Percentiles rank a stretch among this genome's conserved stretches.
Conservation (phyloP, 2,329 filamentous ascomycete species). For the Epichloe baconii region DNA sequence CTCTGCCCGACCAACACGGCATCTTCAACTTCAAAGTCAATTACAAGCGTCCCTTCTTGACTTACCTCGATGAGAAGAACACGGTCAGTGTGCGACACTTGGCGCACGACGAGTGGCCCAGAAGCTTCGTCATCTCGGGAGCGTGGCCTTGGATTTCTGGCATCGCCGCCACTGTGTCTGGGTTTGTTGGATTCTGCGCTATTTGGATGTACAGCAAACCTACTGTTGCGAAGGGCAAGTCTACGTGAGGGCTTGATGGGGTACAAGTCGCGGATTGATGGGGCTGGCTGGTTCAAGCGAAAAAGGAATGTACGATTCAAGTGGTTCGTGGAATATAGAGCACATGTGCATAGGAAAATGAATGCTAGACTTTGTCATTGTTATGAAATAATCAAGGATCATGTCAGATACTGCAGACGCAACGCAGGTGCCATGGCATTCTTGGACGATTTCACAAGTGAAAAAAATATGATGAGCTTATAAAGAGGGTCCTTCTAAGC, state of each 20-base stretch:
- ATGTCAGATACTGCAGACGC: no score
- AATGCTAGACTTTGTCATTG: background rate
- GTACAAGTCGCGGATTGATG: background rate
- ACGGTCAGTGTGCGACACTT: conserved; percentile 93
- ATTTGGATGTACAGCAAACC: conserved; percentile 70
- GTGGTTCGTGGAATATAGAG: background rate
- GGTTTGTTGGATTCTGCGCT: conserved; percentile 74
- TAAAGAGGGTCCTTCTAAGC: no score
- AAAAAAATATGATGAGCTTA: no score
- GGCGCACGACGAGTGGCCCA: conserved; percentile 91
- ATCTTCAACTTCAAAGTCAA: conserved; percentile 98
- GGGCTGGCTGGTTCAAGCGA: background rate
- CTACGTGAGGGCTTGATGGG: conserved; percentile 14
- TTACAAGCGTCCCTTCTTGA: conserved; percentile 91
- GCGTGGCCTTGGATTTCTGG: conserved; percentile 93
- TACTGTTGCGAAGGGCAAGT: conserved; percentile 15
- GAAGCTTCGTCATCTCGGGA: conserved; percentile 77
- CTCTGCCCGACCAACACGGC: conserved; percentile 87
- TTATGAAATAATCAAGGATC: no score
- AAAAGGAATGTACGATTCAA: conserved; percentile 1
- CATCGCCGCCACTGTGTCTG: conserved; percentile 68
- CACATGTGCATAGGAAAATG: background rate
- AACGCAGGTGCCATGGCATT: no score
- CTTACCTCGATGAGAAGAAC: conserved; percentile 81
- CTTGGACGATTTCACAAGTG: background rate